Conservation (phyloP, 495 filamentous ascomycete genomes). For the Terfezia claveryi region DNA sequence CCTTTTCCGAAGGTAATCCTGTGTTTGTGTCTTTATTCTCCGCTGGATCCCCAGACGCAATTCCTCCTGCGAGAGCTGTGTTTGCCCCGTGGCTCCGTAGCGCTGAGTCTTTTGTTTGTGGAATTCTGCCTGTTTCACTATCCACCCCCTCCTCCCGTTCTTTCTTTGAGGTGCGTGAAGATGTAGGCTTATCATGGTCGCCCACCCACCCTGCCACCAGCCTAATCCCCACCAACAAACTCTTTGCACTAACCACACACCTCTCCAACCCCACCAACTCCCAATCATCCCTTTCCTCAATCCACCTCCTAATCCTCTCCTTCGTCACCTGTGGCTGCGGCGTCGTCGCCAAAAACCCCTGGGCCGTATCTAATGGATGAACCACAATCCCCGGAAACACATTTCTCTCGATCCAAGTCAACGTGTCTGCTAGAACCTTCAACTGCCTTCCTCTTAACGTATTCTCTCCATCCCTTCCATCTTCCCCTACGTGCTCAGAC, state of each 20-base stretch:
- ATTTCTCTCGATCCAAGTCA: conserved; percentile 51
- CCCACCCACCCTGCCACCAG: conserved; percentile 56
- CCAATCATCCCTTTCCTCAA: conserved; percentile 43
- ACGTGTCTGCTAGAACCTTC: conserved; percentile 37
- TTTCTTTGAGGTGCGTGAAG: conserved; percentile 26
- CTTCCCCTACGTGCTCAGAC: conserved; percentile 17
- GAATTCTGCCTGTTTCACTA: neutral
- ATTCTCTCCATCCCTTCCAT: conserved; percentile 21
- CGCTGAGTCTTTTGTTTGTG: neutral
- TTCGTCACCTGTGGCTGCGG: conserved; percentile 46
- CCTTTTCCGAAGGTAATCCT: neutral
- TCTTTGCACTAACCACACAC: conserved; percentile 65
- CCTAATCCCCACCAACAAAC: conserved; percentile 51
- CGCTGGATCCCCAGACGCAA: neutral
- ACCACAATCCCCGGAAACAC: conserved; percentile 29
- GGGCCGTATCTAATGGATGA: neutral
- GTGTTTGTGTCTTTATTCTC: neutral
- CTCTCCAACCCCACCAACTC: conserved; percentile 77
- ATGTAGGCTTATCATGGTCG: conserved; percentile 27
- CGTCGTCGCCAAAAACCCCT: neutral
- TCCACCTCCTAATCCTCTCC: conserved; percentile 58
- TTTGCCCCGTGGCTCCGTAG: neutral
- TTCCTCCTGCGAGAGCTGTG: neutral
- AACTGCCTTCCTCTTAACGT: conserved; percentile 53
- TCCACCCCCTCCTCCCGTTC: conserved; percentile 7